Percentiles rank a stretch among this genome's conserved stretches.
Conservation (phyloP, 2,329 filamentous ascomycete species). For the Aspergillus fischeri region DNA sequence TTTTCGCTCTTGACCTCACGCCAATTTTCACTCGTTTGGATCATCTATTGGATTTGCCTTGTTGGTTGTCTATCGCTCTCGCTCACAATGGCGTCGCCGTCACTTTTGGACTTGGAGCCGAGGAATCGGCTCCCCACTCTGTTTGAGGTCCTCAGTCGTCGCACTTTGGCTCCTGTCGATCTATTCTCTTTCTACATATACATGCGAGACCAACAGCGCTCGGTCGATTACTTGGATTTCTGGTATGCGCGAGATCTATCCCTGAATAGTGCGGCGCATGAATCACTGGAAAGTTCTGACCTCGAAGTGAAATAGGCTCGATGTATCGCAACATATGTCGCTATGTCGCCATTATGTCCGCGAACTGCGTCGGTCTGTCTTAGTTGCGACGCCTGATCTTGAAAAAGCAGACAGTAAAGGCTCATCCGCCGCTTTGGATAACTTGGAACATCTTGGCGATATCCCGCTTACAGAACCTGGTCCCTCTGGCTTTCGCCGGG, state of each 20-base stretch:
- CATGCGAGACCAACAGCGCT: constrained; percentile 97
- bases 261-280: neutral
- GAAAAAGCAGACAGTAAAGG: constrained; percentile 77
- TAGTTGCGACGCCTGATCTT: constrained; percentile 86
- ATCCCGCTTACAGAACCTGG: constrained; percentile 45
- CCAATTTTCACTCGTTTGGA: neutral
- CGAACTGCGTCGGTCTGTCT: constrained; percentile 85
- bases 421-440: constrained; percentile 75
- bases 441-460: constrained; percentile 66
- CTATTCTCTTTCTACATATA: constrained; percentile 99
- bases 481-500: constrained; percentile 52
- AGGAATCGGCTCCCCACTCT: constrained; percentile 89
- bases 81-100: constrained; percentile 27
- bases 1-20: neutral
- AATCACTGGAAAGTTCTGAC: constrained; percentile 7
- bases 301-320: constrained; percentile 63
- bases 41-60: neutral
- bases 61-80: neutral
- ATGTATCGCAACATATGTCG: constrained; percentile 98
- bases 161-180: constrained; percentile 92
- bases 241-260: constrained; percentile 60
- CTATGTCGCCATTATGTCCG: constrained; percentile 94
- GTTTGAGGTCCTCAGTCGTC: constrained; percentile 90
- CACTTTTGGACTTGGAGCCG: constrained; percentile 38
- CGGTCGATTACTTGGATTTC: constrained; percentile 96